Conservation (phyloP, 108 stramenopile species). For the Conticribra weissflogii region DNA sequence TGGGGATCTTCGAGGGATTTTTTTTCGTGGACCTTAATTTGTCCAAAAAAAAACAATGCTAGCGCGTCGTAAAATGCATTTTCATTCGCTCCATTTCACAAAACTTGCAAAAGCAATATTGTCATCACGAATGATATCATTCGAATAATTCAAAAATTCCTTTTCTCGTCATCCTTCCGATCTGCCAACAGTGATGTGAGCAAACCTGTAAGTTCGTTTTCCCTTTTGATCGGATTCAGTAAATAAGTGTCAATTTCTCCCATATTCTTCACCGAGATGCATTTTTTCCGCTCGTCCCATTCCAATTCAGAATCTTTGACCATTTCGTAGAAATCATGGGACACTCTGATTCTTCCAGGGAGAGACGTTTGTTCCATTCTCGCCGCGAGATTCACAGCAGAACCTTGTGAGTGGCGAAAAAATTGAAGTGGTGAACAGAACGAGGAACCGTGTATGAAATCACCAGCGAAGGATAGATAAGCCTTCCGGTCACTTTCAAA, state of each 20-base stretch:
- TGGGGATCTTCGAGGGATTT: too few species aligned
- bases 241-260: conserved; percentile 30
- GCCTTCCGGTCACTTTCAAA: neutral
- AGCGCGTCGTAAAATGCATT: too few species aligned
- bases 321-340: conserved; percentile 29
- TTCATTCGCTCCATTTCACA: too few species aligned
- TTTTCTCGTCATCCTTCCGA: too few species aligned
- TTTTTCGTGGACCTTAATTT: too few species aligned
- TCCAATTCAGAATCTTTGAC: conserved; percentile 15
- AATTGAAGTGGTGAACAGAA: neutral
- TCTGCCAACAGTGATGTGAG: too few species aligned
- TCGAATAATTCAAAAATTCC: too few species aligned
- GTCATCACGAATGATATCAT: too few species aligned
- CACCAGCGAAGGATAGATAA: neutral
- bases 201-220: too few species aligned
- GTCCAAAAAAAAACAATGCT: too few species aligned
- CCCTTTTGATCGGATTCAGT: conserved; percentile 17
- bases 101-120: too few species aligned
- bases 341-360: conserved; percentile 32
- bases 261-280: conserved; percentile 41
- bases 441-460: neutral
- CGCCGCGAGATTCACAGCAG: conserved; percentile 38
- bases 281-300: conserved; percentile 30
- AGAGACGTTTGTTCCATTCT: conserved; percentile 42
- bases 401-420: neutral